Base-by-base conservation (phyloP, 2,329 filamentous ascomycete genomes). In the Keithomyces neogunnii region DNA sequence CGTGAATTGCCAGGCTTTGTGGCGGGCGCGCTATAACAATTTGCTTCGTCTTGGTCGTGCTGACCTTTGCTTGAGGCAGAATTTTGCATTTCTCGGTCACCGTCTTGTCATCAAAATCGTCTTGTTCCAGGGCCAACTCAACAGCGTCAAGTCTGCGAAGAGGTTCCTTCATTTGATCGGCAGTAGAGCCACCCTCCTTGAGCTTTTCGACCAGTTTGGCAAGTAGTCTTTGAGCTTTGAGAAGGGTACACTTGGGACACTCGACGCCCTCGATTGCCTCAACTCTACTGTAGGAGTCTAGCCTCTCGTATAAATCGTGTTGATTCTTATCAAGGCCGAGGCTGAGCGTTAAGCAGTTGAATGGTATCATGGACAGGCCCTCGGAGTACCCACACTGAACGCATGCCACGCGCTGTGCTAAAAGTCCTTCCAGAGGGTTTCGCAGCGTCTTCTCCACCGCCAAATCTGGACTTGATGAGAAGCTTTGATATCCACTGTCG, bases 341-440 rank as follows among this genome's bases (percentile, higher is more conserved):
- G 36, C 86, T 89, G 0, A 97, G 80, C 0, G 92, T 96, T 45
- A 97, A 73, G 62, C 90, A 96, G 63, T 93, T 96, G 74, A 97
- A 97, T 0, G 90, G 89, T 26, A 89, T 95, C 70, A 97, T 81
- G 1, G 88, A 90, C 11, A 96, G 75, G 1, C 91, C 91, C 60
- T 96, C 90, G 0, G 89, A 90, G 68, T 88, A 86, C 6, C 89
- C 89, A 64, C 93, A 99, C 45, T 77, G 76, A 51, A 88, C 85
- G 66, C 93, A 99, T 0, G 88, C 88, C 1, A 97, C 90, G 39
- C 90, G 80, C 67, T 97, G 92, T 1, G 91, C 92, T 7, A 90
- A 76, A 26, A 95, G 72, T 0, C 93, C 93, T 65, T 97, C 90
- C 2, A 97, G 73, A 0, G 93, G 93, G 59, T 93, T 96, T 45